phyloP scores from a whole-genome alignment of 1,284 basidiomycete species.

The Rhodotorula mucilaginosa region DNA sequence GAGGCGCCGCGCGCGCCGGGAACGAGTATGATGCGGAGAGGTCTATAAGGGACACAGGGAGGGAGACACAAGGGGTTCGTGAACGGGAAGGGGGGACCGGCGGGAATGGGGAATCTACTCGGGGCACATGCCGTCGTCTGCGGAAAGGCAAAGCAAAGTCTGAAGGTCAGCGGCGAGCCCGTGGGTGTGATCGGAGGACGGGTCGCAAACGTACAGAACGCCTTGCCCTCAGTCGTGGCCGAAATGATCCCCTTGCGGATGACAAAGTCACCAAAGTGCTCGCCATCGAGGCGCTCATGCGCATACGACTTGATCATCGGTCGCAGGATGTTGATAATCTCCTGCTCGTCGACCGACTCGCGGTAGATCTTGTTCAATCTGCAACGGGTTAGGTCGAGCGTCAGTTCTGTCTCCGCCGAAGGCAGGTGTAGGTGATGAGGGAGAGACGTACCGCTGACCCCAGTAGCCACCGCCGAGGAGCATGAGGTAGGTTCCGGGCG shows the following conservation, averaged over 20 bases:
- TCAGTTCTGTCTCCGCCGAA: too few species aligned
- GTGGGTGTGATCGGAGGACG: too few species aligned
- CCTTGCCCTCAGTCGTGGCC: constrained; percentile 11
- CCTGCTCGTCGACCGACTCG: constrained; percentile 89
- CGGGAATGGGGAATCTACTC: neutral
- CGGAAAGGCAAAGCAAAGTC: neutral
- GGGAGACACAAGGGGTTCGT: neutral
- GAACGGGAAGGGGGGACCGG: neutral
- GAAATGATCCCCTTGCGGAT: constrained; percentile 54
- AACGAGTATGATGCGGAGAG: neutral
- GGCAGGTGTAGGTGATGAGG: constrained; percentile 26
- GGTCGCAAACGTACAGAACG: neutral
- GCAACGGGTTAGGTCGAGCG: neutral
- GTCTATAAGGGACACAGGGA: too few species aligned
- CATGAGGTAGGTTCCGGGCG: constrained; percentile 90
- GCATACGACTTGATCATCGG: constrained; percentile 95
- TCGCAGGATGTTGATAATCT: constrained; percentile 82
- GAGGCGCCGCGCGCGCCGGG: too few species aligned
- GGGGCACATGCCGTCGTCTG: constrained; percentile 40
- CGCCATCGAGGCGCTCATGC: constrained; percentile 79
- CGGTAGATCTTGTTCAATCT: constrained; percentile 44
- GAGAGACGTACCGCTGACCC: constrained; percentile 63
- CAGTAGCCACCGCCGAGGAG: constrained; percentile 92
- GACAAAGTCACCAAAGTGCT: constrained; percentile 93
- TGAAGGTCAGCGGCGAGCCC: constrained; percentile 7